Conservation (phyloP, 495 filamentous ascomycete genomes). For the Halenospora varia region DNA sequence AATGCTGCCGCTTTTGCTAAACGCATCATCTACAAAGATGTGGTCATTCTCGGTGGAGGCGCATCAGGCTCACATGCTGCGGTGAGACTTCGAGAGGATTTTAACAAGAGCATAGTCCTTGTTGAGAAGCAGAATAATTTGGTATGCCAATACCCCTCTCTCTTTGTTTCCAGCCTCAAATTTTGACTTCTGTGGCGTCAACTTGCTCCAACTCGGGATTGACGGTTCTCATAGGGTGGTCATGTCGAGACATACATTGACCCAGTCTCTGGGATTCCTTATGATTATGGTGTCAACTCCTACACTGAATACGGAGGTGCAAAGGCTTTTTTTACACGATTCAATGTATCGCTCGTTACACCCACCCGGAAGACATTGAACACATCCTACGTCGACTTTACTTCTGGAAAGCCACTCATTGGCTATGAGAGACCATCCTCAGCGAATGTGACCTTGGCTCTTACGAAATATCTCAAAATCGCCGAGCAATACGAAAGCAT, state of each 20-base stretch:
- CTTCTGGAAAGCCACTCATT: conserved; percentile 28
- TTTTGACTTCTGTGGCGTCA: no score
- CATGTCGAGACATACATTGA: conserved; percentile 40
- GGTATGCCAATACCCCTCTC: not conserved
- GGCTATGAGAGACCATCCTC: conserved; percentile 17
- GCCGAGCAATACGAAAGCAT: conserved; percentile 33
- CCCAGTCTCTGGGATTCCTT: conserved; percentile 27
- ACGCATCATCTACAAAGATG: not conserved
- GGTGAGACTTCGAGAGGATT: not conserved
- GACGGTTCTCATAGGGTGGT: conserved; percentile 30
- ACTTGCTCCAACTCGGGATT: not conserved
- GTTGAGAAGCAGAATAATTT: not conserved
- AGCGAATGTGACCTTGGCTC: conserved; percentile 26
- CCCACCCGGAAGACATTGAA: conserved; percentile 13
- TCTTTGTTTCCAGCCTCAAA: not conserved
- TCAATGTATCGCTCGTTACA: conserved; percentile 29
- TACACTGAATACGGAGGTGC: conserved; percentile 28
- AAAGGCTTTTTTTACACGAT: conserved; percentile 30
- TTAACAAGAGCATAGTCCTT: not conserved
- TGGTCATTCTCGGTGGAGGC: not conserved
- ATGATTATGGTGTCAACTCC: conserved; percentile 39
- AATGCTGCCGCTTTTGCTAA: not conserved
- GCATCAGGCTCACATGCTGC: not conserved
- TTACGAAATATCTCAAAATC: conserved; percentile 33
- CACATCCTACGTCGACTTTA: conserved; percentile 38